Conservation (phyloP, 306 rosid genomes). For the Vachellia collinsii region DNA sequence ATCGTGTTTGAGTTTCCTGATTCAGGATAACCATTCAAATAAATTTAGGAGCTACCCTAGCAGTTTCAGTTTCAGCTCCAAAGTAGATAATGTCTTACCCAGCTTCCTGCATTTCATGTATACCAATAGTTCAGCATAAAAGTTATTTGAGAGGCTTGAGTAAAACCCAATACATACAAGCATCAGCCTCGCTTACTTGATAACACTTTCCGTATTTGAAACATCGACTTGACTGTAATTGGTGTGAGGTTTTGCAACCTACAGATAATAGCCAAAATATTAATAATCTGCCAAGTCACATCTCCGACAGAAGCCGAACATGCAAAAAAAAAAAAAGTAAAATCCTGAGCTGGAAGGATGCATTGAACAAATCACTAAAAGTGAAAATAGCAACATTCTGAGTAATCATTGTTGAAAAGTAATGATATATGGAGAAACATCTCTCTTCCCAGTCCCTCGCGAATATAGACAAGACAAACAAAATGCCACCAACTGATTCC, state of each 20-base stretch:
- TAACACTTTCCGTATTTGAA: conserved; percentile 46
- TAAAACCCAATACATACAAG: conserved; percentile 27
- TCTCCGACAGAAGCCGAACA: too few species aligned
- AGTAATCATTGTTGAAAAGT: neutral
- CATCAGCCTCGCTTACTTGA: conserved; percentile 54
- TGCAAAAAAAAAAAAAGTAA: conserved; percentile 5
- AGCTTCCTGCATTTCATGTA: conserved; percentile 52
- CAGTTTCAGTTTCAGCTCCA: conserved; percentile 61
- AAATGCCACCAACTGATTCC: neutral
- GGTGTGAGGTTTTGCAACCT: conserved; percentile 49
- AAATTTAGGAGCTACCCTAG: conserved; percentile 41
- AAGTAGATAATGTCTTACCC: conserved; percentile 53
- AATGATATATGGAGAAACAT: neutral
- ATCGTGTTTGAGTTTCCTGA: conserved; percentile 47
- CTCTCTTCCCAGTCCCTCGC: neutral
- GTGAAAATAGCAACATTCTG: neutral
- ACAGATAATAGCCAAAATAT: conserved; percentile 34
- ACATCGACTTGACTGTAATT: conserved; percentile 50
- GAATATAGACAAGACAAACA: neutral
- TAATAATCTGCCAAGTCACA: conserved; percentile 15
- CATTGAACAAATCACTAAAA: conserved; percentile 1
- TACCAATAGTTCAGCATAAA: conserved; percentile 33
- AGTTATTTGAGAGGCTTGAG: conserved; percentile 23
- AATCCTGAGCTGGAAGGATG: conserved; percentile 6
- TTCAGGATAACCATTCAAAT: conserved; percentile 41